These are phyloP conservation scores for Gymnopilus junonius DNA, from an alignment of 768 basidiomycete genomes.

Conservation along the genomic window DNA sequence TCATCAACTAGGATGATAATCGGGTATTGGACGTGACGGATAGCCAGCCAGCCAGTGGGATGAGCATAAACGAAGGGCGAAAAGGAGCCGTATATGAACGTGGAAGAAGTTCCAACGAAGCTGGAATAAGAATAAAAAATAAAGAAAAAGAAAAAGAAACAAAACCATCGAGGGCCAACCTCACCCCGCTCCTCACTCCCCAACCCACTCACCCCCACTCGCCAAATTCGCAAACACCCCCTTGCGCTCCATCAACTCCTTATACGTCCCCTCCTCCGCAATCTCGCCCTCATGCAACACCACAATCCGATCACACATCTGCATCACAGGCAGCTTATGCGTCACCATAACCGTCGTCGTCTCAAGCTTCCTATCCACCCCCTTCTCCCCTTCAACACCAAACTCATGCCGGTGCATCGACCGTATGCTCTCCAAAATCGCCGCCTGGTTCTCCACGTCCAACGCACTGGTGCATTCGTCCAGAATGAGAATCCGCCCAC, in stretches of 20 bases:
- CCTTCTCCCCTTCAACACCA: slow-evolving; percentile 51
- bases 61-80: neutral
- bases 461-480: slow-evolving; percentile 97
- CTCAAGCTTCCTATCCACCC: too few relatives aligned
- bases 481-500: slow-evolving; percentile 75
- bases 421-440: slow-evolving; percentile 79
- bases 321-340: slow-evolving; percentile 91
- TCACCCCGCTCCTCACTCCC: slow-evolving; percentile 21
- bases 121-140: neutral
- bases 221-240: slow-evolving; percentile 72
- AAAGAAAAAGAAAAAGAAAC: neutral
- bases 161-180: neutral
- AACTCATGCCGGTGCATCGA: neutral
- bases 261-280: slow-evolving; percentile 79
- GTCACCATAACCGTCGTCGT: slow-evolving; percentile 95
- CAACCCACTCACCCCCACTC: slow-evolving; percentile 67
- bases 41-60: neutral
- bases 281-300: slow-evolving; percentile 80
- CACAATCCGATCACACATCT: slow-evolving; percentile 87
- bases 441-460: slow-evolving; percentile 82
- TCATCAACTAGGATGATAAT: neutral
- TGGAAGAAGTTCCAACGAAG: too few relatives aligned
- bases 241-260: slow-evolving; percentile 62
- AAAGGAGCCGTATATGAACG: neutral
- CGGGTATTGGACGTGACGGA: neutral